Base-by-base conservation (phyloP, 1,284 basidiomycete species). In the Fomitopsis schrenkii region DNA sequence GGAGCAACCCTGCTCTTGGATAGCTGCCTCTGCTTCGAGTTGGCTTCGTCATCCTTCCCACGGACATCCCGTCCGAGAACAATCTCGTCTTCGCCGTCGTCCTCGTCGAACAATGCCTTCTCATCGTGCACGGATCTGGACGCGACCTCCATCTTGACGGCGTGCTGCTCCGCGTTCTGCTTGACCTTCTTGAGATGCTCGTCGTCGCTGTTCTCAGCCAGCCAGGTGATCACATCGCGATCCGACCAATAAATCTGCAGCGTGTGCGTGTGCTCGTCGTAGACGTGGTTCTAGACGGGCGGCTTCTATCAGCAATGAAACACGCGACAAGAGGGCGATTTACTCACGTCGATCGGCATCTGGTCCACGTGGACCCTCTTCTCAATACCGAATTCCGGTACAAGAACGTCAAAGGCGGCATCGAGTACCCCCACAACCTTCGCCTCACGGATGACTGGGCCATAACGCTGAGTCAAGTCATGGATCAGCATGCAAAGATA, bases 331-430 rank as follows among this genome's bases (percentile, higher is more conserved):
- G 26, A 28, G 52, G 38, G 19, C 26, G 17, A 35, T 48, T 44
- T 14, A 56, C 88, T 76, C 71, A 94, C 93, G 66, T 96, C 93
- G 59, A 97, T 93, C 17, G 97, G 97, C 90, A 99, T 97, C 77
- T 98, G 95, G 75, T 99, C 97, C 54, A 97, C 93, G 71, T 99
- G 97, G 3, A 98, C 95, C 54, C 97, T 86, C 83, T 99, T 99
- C 80, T 99, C 97, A 69, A 99, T 96, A 54, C 94, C 93, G 71
- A 97, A 97, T 72, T 97, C 95, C 55, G 94, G 93, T 53, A 95
- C 84, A 33, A 94, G 78, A 45, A 99, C 95, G 72, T 99, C 97
- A 68, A 99, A 98, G 0, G 97, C 96, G 60, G 94, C 90, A 70
- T 98, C 96, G 35, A 97, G 83, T 19, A 99, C 97, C 59, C 90